Percentiles rank a stretch among this genome's conserved stretches.
Conservation (phyloP, 163 green algal genomes). For the Volvox carteri region DNA sequence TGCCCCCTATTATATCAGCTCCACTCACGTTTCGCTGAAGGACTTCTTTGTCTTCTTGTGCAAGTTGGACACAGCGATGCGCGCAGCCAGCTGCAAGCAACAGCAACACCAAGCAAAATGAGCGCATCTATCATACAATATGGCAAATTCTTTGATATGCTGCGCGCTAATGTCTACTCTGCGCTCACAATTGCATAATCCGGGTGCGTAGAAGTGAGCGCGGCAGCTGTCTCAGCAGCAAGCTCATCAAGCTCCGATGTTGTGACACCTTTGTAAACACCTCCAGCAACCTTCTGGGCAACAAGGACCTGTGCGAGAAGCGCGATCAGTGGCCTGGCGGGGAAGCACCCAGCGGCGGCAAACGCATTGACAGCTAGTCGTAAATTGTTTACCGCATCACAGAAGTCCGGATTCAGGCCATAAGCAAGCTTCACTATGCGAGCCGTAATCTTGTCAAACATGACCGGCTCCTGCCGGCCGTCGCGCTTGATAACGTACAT, state of each 20-base stretch:
- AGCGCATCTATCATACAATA: too few relatives aligned
- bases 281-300: slow-evolving; percentile 95
- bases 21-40: slow-evolving; percentile 95
- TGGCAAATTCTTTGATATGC: too few relatives aligned
- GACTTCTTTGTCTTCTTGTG: slow-evolving; percentile 99
- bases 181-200: slow-evolving; percentile 94
- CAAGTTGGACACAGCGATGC: slow-evolving; percentile 99
- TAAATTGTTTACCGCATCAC: slow-evolving; percentile 87
- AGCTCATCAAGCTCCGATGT: slow-evolving; percentile 99
- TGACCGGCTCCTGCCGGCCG: slow-evolving; percentile 91
- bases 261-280: slow-evolving; percentile 98
- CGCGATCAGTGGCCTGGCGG: background rate
- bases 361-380: background rate
- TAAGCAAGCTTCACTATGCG: slow-evolving; percentile 98
- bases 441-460: slow-evolving; percentile 99
- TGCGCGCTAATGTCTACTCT: background rate
- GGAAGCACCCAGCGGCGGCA: background rate
- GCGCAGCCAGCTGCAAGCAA: slow-evolving; percentile 92
- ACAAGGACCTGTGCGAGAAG: slow-evolving; percentile 86
- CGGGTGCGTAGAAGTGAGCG: slow-evolving; percentile 97
- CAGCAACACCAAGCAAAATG: too few relatives aligned
- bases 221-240: slow-evolving; percentile 97
- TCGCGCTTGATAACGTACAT: slow-evolving; percentile 99
- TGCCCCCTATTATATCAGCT: too few relatives aligned
- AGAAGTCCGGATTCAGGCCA: slow-evolving; percentile 96